These are phyloP conservation scores for Penicillium fimorum DNA, from an alignment of 495 filamentous ascomycete genomes.

Conservation along the genomic window DNA sequence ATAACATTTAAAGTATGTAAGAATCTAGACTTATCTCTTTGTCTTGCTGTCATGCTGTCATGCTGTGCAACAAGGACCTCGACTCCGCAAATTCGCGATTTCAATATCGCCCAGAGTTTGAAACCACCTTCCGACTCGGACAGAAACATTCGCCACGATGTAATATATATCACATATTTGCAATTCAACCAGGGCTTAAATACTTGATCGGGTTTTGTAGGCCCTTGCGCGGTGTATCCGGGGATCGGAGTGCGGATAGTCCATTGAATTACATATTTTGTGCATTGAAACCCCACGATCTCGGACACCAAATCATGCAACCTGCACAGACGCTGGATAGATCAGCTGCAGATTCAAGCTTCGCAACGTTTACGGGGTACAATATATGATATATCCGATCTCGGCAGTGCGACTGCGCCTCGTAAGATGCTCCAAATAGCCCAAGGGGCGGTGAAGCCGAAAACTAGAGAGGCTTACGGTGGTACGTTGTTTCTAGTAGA, in stretches of 20 bases:
- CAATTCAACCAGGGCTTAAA: slow-evolving; percentile 15
- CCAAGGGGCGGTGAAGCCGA: slow-evolving; percentile 26
- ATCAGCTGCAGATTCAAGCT: slow-evolving; percentile 25
- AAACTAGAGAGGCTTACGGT: slow-evolving; percentile 1
- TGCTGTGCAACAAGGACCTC: background rate
- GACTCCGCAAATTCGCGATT: slow-evolving; percentile 7
- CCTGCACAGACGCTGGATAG: slow-evolving; percentile 11
- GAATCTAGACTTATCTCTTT: background rate
- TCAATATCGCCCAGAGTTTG: slow-evolving; percentile 8
- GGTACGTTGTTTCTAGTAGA: slow-evolving; percentile 4
- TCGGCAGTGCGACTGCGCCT: slow-evolving; percentile 11
- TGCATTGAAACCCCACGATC: slow-evolving; percentile 8
- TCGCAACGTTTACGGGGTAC: slow-evolving; percentile 8
- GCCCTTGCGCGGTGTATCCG: slow-evolving; percentile 21
- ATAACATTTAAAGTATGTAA: background rate
- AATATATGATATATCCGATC: slow-evolving; percentile 8
- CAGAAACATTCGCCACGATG: background rate
- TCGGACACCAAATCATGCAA: slow-evolving; percentile 15
- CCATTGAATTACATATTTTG: slow-evolving; percentile 16
- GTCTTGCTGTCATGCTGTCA: background rate
- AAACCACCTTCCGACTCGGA: slow-evolving; percentile 17
- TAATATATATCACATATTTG: slow-evolving; percentile 11
- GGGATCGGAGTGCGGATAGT: slow-evolving; percentile 10
- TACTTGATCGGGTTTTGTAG: slow-evolving; percentile 9
- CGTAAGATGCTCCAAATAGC: background rate